Evolutionary conservation across 768 basidiomycete genomes (phyloP), one percentile per base, ranked within the genome.

Genomic region (Amanita rubescens): DNA sequence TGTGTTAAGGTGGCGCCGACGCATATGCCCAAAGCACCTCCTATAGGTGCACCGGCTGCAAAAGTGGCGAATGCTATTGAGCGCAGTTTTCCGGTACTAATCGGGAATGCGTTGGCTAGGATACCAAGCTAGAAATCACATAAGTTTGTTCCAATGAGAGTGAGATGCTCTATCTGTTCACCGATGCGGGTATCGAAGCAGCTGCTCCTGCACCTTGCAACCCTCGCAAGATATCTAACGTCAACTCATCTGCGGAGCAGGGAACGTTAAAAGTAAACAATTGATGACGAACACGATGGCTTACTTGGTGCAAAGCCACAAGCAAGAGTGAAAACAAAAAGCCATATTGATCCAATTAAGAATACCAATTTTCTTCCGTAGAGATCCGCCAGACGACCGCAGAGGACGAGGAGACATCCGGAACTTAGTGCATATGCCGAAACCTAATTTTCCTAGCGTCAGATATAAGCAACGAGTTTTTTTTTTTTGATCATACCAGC

Each of bases 31-130:
- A 92, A 67, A 0, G 81, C 85, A 0, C 77, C 86, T 0, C 93
- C 94, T 5, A 94, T 62, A 0, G 93, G 91, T 0, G 87, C 89
- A 27, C 93, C 94, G 0, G 90, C 89, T 1, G 85, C 76, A 58
- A 94, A 95, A 0, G 85, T 82, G 0, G 93, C 80, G 57, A 94
- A 95, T 0, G 91, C 93, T 1, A 82, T 66, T 1, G 87, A 82
- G 9, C 93, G 79, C 0, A 83, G 75, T 14, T 72, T 72, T 1
- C 69, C 70, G 0, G 85, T 84, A 24, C 51, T 38, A 11, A 53
- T 8, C 3, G 86, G 84, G 65, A 94, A 95, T 0, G 82, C 72
- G 44, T 85, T 77, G 0, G 93, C 92, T 30, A 95, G 75, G 54
- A 90, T 93, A 0, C 94, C 92, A 2, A 94, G 65, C 82, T 89